Percentiles rank a stretch among this genome's conserved stretches.
Conservation (phyloP, 495 filamentous ascomycete genomes). For the Tuber melanosporum region DNA sequence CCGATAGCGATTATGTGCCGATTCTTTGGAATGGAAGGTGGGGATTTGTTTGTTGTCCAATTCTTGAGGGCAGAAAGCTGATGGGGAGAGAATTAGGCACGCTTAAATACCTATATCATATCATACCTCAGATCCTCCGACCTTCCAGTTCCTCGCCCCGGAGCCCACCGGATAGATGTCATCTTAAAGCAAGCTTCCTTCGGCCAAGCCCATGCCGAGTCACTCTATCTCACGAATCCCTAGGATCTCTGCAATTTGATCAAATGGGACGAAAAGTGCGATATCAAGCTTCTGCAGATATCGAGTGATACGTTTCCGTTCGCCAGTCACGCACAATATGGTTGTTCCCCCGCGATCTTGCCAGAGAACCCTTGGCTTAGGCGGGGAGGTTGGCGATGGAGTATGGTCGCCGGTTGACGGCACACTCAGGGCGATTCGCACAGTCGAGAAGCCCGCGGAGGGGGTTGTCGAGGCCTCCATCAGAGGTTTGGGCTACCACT, state of each 20-base stretch:
- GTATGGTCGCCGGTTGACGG: slow-evolving; percentile 72
- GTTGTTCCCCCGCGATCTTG: slow-evolving; percentile 79
- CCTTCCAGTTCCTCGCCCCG: slow-evolving; percentile 81
- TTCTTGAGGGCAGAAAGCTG: slow-evolving; percentile 3
- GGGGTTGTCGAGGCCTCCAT: slow-evolving; percentile 69
- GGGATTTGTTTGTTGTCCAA: slow-evolving; percentile 63
- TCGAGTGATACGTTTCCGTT: slow-evolving; percentile 97
- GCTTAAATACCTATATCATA: slow-evolving; percentile 65
- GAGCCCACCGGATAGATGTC: slow-evolving; percentile 84
- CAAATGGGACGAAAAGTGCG: slow-evolving; percentile 87
- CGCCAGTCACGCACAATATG: slow-evolving; percentile 78
- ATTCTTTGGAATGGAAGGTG: slow-evolving; percentile 88
- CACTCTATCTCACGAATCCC: slow-evolving; percentile 73
- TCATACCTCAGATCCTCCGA: slow-evolving; percentile 69
- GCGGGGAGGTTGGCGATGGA: slow-evolving; percentile 61
- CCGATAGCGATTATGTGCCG: slow-evolving; percentile 80
- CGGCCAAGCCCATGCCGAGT: slow-evolving; percentile 67
- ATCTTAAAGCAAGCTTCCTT: slow-evolving; percentile 69
- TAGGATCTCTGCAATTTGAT: slow-evolving; percentile 78
- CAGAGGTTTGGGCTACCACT: slow-evolving; percentile 83
- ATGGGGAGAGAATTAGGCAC: slow-evolving; percentile 55
- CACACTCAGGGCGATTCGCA: slow-evolving; percentile 89
- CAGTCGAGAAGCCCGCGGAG: slow-evolving; percentile 73
- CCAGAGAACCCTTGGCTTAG: slow-evolving; percentile 66
- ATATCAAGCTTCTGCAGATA: slow-evolving; percentile 86